Conservation (phyloP, 176 grass and related monocot genomes). For the Oryza officinalis region DNA sequence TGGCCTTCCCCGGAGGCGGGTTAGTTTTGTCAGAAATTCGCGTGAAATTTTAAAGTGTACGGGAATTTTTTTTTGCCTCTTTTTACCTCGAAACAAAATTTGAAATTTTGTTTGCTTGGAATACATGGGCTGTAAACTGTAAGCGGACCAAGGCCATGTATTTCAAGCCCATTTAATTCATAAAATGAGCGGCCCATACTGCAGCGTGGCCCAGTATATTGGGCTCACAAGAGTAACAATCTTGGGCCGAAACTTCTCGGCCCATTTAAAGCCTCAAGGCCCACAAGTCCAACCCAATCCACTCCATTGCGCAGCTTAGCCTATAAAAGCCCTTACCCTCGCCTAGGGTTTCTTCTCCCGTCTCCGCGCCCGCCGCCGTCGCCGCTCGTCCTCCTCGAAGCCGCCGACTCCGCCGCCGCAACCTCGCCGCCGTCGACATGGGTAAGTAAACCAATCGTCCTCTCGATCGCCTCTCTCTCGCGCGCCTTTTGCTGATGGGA, state of each 20-base stretch:
- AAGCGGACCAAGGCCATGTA: not conserved
- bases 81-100: no score
- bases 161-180: no score
- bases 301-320: not conserved
- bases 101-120: not conserved
- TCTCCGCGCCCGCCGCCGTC: slow-evolving; percentile 34
- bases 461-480: accelerated
- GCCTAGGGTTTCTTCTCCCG: slow-evolving; percentile 40
- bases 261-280: not conserved
- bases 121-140: not conserved
- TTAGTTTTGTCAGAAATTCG: not conserved
- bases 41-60: not conserved
- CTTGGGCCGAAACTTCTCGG: accelerated
- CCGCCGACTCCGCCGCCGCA: not conserved
- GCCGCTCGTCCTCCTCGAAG: not conserved
- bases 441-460: slow-evolving; percentile 34
- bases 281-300: not conserved
- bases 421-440: slow-evolving; percentile 16
- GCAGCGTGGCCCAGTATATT: no score
- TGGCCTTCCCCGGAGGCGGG: no score
- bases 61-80: not conserved
- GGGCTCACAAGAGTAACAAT: accelerated
- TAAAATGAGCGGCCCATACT: not conserved
- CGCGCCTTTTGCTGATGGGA: not conserved
- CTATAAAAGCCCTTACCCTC: slow-evolving; percentile 12